phyloP scores from a whole-genome alignment of 768 basidiomycete species.

The Tricholoma bakamatsutake region DNA sequence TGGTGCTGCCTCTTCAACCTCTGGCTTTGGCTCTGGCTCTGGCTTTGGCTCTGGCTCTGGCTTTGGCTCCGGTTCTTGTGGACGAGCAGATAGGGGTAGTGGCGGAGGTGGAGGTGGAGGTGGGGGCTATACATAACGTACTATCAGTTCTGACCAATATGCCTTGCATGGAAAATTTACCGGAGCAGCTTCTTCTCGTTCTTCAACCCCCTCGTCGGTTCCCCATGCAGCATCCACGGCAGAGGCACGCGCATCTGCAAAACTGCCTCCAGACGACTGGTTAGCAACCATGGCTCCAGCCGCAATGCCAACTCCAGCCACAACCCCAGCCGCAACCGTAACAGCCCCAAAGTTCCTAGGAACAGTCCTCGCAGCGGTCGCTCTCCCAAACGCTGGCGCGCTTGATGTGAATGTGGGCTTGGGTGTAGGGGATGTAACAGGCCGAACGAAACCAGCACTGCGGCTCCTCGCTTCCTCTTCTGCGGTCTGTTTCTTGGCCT shows the following conservation, averaged over 20 bases:
- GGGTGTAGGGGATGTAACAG: constrained; percentile 26
- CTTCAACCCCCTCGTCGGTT: constrained; percentile 21
- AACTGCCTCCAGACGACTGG: constrained; percentile 12
- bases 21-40: constrained; percentile 28
- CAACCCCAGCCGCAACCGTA: constrained; percentile 15
- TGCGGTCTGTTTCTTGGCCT: constrained; percentile 81
- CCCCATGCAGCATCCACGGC: constrained; percentile 28
- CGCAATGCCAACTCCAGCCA: constrained; percentile 31
- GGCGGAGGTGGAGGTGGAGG: constrained; percentile 35
- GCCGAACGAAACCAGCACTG: constrained; percentile 41
- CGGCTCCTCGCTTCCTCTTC: constrained; percentile 70
- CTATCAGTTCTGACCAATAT: neutral
- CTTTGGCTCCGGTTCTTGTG: constrained; percentile 25
- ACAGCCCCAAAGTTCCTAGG: constrained; percentile 41
- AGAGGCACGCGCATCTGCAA: constrained; percentile 20
- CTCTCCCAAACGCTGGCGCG: constrained; percentile 42
- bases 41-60: constrained; percentile 37
- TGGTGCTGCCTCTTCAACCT: neutral
- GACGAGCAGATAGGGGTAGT: no score
- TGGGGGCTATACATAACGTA: constrained; percentile 10
- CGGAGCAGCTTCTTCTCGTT: constrained; percentile 20
- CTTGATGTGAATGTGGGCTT: constrained; percentile 37
- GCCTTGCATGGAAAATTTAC: neutral
- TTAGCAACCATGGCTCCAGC: constrained; percentile 28
- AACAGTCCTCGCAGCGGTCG: constrained; percentile 28